Percentiles rank a stretch among this genome's conserved stretches.
These are phyloP conservation scores for Ustilago shanxiensis DNA, from an alignment of 1,284 basidiomycete species.

Conservation along the genomic window DNA sequence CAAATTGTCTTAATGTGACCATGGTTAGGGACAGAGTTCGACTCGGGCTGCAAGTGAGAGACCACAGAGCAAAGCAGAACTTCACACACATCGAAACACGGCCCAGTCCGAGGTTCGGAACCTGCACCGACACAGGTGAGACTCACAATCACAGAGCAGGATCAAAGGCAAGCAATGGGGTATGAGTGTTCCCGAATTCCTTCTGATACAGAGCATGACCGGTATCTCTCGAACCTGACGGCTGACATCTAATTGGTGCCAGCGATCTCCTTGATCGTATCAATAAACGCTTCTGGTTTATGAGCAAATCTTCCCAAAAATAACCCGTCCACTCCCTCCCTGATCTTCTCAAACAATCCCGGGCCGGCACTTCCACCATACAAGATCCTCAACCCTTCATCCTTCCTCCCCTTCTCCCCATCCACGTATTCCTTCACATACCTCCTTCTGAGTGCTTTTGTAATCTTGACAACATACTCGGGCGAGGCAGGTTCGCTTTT, in stretches of 20 bases:
- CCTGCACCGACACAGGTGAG: too few species aligned
- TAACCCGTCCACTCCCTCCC: constrained; percentile 63
- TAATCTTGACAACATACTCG: constrained; percentile 63
- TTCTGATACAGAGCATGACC: too few species aligned
- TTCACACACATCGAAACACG: too few species aligned
- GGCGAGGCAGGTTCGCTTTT: constrained; percentile 57
- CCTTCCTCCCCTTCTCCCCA: constrained; percentile 28
- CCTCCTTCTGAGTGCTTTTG: constrained; percentile 52
- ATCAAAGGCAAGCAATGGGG: too few species aligned
- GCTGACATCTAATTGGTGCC: constrained; percentile 16
- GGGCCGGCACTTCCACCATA: constrained; percentile 66
- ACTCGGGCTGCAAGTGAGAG: too few species aligned
- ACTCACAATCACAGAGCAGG: too few species aligned
- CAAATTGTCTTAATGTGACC: too few species aligned
- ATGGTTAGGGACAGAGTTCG: too few species aligned
- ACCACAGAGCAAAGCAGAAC: too few species aligned
- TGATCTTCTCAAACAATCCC: constrained; percentile 57
- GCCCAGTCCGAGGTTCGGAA: too few species aligned
- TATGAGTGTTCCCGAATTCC: too few species aligned
- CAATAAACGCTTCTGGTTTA: constrained; percentile 55
- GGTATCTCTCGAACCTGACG: background rate
- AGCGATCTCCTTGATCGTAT: constrained; percentile 60
- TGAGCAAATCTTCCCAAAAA: constrained; percentile 66
- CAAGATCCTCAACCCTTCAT: constrained; percentile 53
- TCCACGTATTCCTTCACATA: constrained; percentile 44